These are phyloP conservation scores for Candida stauntonica DNA, from an alignment of 805 yeast species.

Conservation along the genomic window DNA sequence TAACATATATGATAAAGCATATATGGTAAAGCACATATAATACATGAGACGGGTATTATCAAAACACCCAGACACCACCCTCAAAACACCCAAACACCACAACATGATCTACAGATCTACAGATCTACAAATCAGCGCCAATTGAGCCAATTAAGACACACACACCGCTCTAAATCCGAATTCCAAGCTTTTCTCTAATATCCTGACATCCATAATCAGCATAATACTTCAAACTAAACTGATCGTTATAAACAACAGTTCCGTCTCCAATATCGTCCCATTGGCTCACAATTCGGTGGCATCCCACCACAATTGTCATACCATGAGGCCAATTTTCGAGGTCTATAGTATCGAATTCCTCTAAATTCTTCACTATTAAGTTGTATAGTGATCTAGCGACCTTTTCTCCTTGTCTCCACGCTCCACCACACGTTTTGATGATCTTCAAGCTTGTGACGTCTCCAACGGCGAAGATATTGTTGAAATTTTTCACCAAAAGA, in stretches of 20 bases:
- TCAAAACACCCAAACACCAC: too few relatives aligned
- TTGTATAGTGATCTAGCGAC: constrained; percentile 21
- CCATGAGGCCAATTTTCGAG: constrained; percentile 20
- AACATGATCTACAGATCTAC: too few relatives aligned
- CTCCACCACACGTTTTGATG: constrained; percentile 40
- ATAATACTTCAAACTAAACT: constrained; percentile 27
- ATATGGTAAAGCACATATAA: too few relatives aligned
- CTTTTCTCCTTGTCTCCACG: constrained; percentile 25
- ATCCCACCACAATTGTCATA: constrained; percentile 28
- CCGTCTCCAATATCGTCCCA: constrained; percentile 28
- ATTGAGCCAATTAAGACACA: too few relatives aligned
- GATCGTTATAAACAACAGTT: constrained; percentile 26
- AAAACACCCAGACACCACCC: too few relatives aligned
- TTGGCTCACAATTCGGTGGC: constrained; percentile 18
- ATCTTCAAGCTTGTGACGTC: constrained; percentile 34
- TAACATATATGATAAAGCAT: too few relatives aligned
- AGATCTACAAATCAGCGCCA: too few relatives aligned
- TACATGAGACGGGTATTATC: too few relatives aligned
- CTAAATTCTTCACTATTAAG: constrained; percentile 11
- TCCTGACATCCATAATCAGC: constrained; percentile 27
- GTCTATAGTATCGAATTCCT: constrained; percentile 15
- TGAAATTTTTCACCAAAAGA: constrained; percentile 21
- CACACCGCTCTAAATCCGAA: constrained; percentile 8
- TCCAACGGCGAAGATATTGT: constrained; percentile 35
- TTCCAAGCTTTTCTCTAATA: constrained; percentile 11